Evolutionary conservation across 176 grass and related monocot genomes (phyloP).

Genomic region (Carex kokanica): DNA sequence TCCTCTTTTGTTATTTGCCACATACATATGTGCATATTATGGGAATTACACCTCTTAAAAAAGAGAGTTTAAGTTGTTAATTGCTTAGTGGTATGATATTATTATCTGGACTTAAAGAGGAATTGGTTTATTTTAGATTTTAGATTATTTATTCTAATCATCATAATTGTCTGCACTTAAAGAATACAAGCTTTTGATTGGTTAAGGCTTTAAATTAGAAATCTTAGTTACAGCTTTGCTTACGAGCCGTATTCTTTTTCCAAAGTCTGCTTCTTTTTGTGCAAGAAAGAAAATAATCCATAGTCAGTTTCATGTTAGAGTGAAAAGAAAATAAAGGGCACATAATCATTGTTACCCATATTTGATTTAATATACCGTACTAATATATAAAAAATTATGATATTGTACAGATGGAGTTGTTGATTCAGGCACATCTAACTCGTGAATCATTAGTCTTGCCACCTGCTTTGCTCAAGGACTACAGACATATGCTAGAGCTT

Average conservation of each 20-base stretch:
- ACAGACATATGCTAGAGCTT: constrained; percentile 93
- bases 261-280: background rate
- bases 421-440: constrained; percentile 95
- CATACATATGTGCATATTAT: background rate
- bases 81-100: background rate
- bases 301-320: background rate
- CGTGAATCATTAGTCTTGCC: constrained; percentile 53
- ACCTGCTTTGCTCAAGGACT: constrained; percentile 73
- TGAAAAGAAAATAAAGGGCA: background rate
- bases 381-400: constrained; percentile 4
- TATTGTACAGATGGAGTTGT: constrained; percentile 75
- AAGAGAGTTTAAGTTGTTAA: background rate
- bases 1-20: background rate
- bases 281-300: background rate
- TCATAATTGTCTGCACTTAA: background rate
- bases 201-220: background rate
- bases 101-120: background rate
- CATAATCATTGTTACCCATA: background rate
- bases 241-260: background rate
- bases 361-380: background rate
- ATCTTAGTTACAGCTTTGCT: background rate
- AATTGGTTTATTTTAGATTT: background rate
- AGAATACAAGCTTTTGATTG: background rate
- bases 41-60: background rate
- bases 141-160: background rate